Conservation (phyloP, 129 eudicot genomes). For the Ambrosia trifida region DNA sequence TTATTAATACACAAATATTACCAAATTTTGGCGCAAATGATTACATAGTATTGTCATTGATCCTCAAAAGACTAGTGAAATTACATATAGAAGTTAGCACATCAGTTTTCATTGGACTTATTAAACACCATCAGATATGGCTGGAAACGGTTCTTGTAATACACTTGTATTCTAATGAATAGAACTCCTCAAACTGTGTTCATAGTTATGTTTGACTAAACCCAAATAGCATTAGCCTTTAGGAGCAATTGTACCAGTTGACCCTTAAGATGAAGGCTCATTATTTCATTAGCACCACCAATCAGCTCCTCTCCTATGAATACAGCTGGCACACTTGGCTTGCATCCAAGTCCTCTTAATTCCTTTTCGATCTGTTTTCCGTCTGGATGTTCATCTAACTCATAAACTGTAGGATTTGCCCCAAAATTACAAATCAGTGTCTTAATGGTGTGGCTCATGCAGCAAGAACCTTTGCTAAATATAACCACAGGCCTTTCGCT, state of each 20-base stretch:
- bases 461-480: conserved; percentile 60
- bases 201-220: conserved; percentile 11
- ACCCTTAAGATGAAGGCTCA: conserved; percentile 65
- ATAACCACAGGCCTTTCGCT: conserved; percentile 56
- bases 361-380: conserved; percentile 52
- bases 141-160: conserved; percentile 2
- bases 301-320: conserved; percentile 53
- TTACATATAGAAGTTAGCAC: conserved; percentile 29
- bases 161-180: conserved; percentile 10
- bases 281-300: conserved; percentile 72
- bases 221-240: conserved; percentile 52
- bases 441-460: conserved; percentile 56
- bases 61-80: conserved; percentile 27
- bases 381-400: conserved; percentile 58
- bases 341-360: conserved; percentile 39
- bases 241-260: conserved; percentile 53
- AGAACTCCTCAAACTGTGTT: conserved; percentile 18
- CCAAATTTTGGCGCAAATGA: background rate
- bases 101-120: conserved; percentile 5
- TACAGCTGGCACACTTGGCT: conserved; percentile 65
- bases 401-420: conserved; percentile 54
- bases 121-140: conserved; percentile 15
- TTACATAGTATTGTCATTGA: conserved; percentile 14
- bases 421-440: conserved; percentile 60
- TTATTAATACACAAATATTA: background rate